Percentiles rank a stretch among this genome's conserved stretches.
phyloP scores from a whole-genome alignment of 441 rosid species.

The Flueggea neowawraea region DNA sequence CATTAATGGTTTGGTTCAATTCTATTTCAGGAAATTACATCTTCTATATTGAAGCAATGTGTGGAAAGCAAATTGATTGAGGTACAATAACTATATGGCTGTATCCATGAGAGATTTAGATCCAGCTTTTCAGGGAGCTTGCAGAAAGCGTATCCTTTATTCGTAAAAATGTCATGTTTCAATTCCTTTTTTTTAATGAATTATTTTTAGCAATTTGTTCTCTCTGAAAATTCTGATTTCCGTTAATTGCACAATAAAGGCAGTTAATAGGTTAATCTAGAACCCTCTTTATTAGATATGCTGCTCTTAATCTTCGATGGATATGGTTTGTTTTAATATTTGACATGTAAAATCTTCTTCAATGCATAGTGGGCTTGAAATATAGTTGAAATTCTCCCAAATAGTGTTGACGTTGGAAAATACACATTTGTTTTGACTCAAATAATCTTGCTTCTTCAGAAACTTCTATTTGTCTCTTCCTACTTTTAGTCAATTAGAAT shows the following conservation, averaged over 20 bases:
- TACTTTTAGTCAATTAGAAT: too few species aligned
- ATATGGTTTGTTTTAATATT: constrained; percentile 9
- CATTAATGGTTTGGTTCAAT: too few species aligned
- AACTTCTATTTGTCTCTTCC: too few species aligned
- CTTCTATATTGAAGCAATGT: constrained; percentile 20
- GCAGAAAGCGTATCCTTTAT: constrained; percentile 86
- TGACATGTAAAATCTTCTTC: constrained; percentile 43
- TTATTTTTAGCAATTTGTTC: background rate
- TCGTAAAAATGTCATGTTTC: constrained; percentile 6
- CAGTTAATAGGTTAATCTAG: too few species aligned
- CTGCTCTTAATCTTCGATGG: constrained; percentile 11
- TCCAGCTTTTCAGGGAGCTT: constrained; percentile 94
- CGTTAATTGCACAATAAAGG: background rate
- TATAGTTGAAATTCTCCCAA: too few species aligned
- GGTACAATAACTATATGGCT: constrained; percentile 51
- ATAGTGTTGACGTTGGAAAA: too few species aligned
- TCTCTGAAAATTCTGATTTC: background rate
- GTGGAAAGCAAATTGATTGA: constrained; percentile 28
- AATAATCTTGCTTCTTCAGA: too few species aligned
- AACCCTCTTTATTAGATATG: background rate
- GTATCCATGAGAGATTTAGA: constrained; percentile 95
- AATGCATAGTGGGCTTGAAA: constrained; percentile 66
- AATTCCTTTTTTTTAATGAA: background rate
- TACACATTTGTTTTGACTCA: too few species aligned
- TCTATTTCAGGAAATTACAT: constrained; percentile 37